Conservation (phyloP, 768 basidiomycete genomes). For the Pisolithus sp. region DNA sequence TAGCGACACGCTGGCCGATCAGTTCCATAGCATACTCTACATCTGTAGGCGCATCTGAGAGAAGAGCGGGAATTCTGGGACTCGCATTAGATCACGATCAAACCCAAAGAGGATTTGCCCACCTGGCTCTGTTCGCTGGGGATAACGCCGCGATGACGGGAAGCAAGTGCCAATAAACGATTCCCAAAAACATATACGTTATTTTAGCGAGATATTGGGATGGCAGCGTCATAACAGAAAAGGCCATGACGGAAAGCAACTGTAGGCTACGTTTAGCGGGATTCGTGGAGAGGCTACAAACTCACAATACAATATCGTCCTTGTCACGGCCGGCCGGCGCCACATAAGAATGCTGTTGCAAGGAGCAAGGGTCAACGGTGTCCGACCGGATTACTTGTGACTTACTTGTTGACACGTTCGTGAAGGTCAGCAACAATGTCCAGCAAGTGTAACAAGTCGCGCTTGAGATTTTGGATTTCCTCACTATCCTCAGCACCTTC, state of each 20-base stretch:
- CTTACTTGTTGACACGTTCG: conserved; percentile 60
- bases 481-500: conserved; percentile 30
- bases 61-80: conserved; percentile 39
- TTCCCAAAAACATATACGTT: conserved; percentile 39
- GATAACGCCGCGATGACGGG: conserved; percentile 52
- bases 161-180: conserved; percentile 56
- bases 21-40: conserved; percentile 67
- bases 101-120: conserved; percentile 8
- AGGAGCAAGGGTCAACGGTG: conserved; percentile 1
- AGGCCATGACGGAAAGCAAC: conserved; percentile 35
- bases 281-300: background rate
- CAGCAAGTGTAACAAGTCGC: conserved; percentile 33
- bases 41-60: conserved; percentile 56
- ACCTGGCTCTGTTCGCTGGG: conserved; percentile 42
- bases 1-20: conserved; percentile 52
- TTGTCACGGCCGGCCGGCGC: conserved; percentile 49
- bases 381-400: background rate
- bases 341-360: conserved; percentile 55
- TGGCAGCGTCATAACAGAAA: conserved; percentile 41
- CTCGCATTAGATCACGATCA: background rate
- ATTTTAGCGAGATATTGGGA: conserved; percentile 45
- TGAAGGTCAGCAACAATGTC: conserved; percentile 53
- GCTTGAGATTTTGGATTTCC: conserved; percentile 39
- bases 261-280: conserved; percentile 4
- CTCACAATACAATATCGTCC: conserved; percentile 43